Base-by-base conservation (phyloP, 2,329 filamentous ascomycete species). In the Cladosporium velox region DNA sequence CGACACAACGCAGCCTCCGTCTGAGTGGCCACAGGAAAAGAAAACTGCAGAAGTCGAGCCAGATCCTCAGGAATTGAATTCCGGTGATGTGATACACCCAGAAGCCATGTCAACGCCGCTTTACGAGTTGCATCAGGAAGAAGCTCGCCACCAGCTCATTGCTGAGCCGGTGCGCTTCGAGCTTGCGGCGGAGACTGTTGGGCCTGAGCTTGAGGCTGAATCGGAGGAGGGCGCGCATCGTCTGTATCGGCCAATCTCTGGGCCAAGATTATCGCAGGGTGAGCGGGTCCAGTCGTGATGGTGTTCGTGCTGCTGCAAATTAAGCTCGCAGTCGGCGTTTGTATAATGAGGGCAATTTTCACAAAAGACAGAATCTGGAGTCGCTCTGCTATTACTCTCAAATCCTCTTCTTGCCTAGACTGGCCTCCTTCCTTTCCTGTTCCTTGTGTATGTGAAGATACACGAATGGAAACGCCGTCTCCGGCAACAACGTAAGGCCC, bases 381-480 rank as follows among this genome's bases (percentile, higher is more conserved):
- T 47, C 4, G n/a, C n/a, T 11, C 11, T 21, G 8, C 0, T 4
- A 15, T 18, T 1, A 54, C 15, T 1, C 18, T 54, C 51, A 54
- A 3, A 30, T 54, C 2, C 8, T 30, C 15, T 54, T 54, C 51
- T 54, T 54, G 24, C 18, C 51, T 4, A 34, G 3, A n/a, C 15
- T 12, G 8, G n/a, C 51, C 3, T 58, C 54, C 30, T 21, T 38
- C 30, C 4, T 26, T 3, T 59, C 35, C 34, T 44, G 34, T 18
- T 41, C 57, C 6, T 59, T 59, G 24, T 59, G 57, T 1, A 75
- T 74, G 73, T 74, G 74, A n/a, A 79, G 65, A 65, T 80, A 80
- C 7, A 77, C 72, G 44, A 79, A 76, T 0, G 78, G 79, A 65
- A 77, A 79, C 1, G 44, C 24, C 14, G 26, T 55, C 10, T 64